Evolutionary conservation across 2,329 filamentous ascomycete species (phyloP), one percentile per base, ranked within the genome.

Genomic region (Verticillium nonalfalfae): DNA sequence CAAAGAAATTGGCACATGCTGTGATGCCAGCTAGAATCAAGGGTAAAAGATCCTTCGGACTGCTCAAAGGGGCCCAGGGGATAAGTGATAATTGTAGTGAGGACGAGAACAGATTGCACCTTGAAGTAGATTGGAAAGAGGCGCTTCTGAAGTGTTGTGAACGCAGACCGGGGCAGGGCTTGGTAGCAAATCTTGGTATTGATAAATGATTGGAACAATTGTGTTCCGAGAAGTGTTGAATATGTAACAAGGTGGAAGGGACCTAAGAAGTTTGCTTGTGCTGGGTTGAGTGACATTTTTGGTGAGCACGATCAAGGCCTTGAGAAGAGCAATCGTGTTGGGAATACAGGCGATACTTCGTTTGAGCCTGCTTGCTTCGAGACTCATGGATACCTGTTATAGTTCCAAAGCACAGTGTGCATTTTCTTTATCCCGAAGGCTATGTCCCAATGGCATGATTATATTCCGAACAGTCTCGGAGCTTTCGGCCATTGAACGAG

Each of bases 121-220:
- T 68, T 68, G 61, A 79, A 79, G 64, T 78, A 79, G 15, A 77
- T 59, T 0, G 76, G 77, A 52, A 79, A 79, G 55, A 79, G 64
- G 4, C 68, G 70, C 45, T 76, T 76, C 57, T 79, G 76, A 0
- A 79, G 70, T 0, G 70, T 73, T 0, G 70, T 69, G 58, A 78
- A 79, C 0, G 76, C 68, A 0, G 70, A 64, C 0, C 68, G 64
- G 0, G 77, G 75, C 1, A 79, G 70, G 2, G 71, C 65, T 6
- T 65, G 60, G 59, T 70, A 72, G 56, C 70, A 69, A 6, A 78
- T 63, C 38, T 76, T 78, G 13, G 75, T 75, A 11, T 72, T 62
- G 62, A 74, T 57, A 15, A 78, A 78, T 26, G 71, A 71, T 52
- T 78, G 76, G 63, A 76, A 79, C 13, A 79, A 70, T 18, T 74